Evolutionary conservation across 192 early-diverging fungal genomes (phyloP).

Genomic region (Chytriomyces hyalinus): DNA sequence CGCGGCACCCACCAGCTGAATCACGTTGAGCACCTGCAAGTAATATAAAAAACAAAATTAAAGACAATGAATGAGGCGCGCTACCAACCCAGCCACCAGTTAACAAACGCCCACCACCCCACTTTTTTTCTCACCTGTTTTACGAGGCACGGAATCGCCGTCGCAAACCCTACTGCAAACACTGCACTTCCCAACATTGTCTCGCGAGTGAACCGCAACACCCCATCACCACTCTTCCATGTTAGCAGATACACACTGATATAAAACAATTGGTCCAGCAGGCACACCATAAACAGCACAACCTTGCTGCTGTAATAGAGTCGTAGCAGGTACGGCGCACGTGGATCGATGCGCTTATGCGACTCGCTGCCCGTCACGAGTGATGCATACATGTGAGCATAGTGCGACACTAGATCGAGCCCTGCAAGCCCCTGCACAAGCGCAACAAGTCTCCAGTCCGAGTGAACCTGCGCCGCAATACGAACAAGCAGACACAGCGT

Average conservation of each 20-base stretch:
- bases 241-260: constrained; percentile 74
- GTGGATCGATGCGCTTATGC: constrained; percentile 86
- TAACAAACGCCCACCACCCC: no score
- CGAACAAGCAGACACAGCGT: constrained; percentile 91
- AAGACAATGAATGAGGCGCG: no score
- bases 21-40: constrained; percentile 80
- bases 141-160: neutral
- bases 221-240: constrained; percentile 13
- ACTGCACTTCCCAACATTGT: neutral
- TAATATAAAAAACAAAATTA: no score
- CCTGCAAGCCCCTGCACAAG: constrained; percentile 89
- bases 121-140: no score
- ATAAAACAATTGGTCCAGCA: constrained; percentile 91
- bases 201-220: constrained; percentile 9
- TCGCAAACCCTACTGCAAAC: constrained; percentile 21
- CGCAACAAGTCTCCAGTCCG: constrained; percentile 61
- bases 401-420: constrained; percentile 94
- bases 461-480: constrained; percentile 69
- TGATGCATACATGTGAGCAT: constrained; percentile 98
- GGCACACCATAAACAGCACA: constrained; percentile 91
- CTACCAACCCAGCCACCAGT: no score
- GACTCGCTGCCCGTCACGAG: constrained; percentile 81
- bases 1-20: constrained; percentile 90
- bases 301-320: constrained; percentile 92
- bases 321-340: constrained; percentile 76